Percentiles rank a stretch among this genome's conserved stretches.
phyloP scores from a whole-genome alignment of 768 basidiomycete genomes.

The Termitomyces eurrhizus region DNA sequence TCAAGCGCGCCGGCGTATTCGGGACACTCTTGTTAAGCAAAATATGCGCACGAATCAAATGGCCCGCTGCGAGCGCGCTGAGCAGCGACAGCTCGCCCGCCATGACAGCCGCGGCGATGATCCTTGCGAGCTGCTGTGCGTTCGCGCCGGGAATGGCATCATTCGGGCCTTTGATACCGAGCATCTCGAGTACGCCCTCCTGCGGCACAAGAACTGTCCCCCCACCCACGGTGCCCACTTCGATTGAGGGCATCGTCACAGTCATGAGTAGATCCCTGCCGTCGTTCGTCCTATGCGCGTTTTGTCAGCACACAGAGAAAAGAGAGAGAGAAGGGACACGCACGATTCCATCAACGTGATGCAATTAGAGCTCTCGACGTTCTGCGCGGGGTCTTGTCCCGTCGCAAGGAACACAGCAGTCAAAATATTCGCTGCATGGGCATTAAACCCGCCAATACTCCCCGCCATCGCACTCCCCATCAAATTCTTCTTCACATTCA shows the following conservation, averaged over 20 bases:
- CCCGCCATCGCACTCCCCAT: slow-evolving; percentile 98
- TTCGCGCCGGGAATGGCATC: slow-evolving; percentile 83
- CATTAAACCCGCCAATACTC: slow-evolving; percentile 96
- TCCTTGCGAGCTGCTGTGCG: slow-evolving; percentile 82
- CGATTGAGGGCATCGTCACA: slow-evolving; percentile 95
- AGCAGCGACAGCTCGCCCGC: slow-evolving; percentile 93
- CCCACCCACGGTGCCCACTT: slow-evolving; percentile 97
- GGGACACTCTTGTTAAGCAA: slow-evolving; percentile 85
- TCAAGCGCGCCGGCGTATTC: slow-evolving; percentile 57
- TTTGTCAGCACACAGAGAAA: slow-evolving; percentile 1
- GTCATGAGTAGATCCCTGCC: slow-evolving; percentile 91
- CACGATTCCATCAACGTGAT: slow-evolving; percentile 99
- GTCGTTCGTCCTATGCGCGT: slow-evolving; percentile 62
- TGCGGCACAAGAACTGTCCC: slow-evolving; percentile 93
- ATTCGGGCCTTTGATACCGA: slow-evolving; percentile 90
- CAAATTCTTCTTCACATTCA: slow-evolving; percentile 97
- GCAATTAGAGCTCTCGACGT: slow-evolving; percentile 97
- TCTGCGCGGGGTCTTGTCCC: slow-evolving; percentile 98
- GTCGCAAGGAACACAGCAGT: slow-evolving; percentile 95
- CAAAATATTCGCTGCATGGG: slow-evolving; percentile 95
- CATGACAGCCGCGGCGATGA: slow-evolving; percentile 93
- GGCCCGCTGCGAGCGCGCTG: slow-evolving; percentile 90
- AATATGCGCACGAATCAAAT: slow-evolving; percentile 90
- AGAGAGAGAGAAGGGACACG: slow-evolving; percentile 33
- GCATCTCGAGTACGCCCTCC: slow-evolving; percentile 86